These are phyloP conservation scores for Pichia paraexigua DNA, from an alignment of 805 yeast species.

Conservation along the genomic window DNA sequence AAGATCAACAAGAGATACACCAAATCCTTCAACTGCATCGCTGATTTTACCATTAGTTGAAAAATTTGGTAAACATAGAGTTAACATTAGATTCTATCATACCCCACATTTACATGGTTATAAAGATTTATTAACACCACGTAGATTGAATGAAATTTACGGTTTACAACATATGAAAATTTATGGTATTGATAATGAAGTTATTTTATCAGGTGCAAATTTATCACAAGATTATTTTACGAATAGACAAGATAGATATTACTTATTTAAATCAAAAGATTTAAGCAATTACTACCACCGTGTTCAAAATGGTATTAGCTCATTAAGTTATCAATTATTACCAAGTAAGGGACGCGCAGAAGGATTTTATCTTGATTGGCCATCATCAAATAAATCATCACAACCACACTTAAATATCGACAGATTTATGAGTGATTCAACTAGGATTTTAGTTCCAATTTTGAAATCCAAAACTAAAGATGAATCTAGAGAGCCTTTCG, in stretches of 20 bases:
- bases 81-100: constrained; percentile 76
- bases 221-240: constrained; percentile 87
- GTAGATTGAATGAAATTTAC: constrained; percentile 79
- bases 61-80: constrained; percentile 55
- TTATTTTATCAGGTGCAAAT: constrained; percentile 86
- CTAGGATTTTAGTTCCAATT: constrained; percentile 49
- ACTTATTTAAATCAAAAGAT: constrained; percentile 48
- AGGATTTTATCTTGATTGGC: constrained; percentile 66
- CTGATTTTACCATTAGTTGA: constrained; percentile 59
- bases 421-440: constrained; percentile 48
- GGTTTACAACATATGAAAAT: constrained; percentile 97
- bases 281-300: constrained; percentile 67
- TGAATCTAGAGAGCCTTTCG: constrained; percentile 2
- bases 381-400: constrained; percentile 50
- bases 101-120: constrained; percentile 79
- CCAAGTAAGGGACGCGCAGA: constrained; percentile 30
- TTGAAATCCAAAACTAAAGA: constrained; percentile 36
- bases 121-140: constrained; percentile 60
- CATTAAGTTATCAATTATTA: constrained; percentile 59
- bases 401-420: constrained; percentile 56
- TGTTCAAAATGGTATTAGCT: constrained; percentile 61
- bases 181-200: constrained; percentile 89
- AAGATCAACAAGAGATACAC: constrained; percentile 90
- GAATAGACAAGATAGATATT: constrained; percentile 90
- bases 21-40: constrained; percentile 68